These are phyloP conservation scores for Alternaria rosae DNA, from an alignment of 2,329 filamentous ascomycete species.

Conservation along the genomic window DNA sequence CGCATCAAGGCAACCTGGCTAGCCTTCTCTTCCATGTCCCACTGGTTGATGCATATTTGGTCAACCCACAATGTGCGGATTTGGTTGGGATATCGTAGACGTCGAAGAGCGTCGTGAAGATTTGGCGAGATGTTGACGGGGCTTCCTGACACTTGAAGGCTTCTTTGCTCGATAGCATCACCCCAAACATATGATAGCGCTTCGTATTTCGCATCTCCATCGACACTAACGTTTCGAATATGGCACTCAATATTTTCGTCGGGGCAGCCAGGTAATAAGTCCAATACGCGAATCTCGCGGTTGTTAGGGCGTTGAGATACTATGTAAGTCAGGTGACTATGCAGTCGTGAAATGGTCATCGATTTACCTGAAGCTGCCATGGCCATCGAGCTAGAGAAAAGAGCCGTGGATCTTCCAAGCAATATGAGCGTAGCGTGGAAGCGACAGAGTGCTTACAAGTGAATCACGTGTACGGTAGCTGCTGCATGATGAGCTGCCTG, in stretches of 20 bases:
- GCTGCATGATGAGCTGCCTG: background rate
- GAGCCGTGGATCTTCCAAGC: background rate
- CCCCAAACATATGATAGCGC: slow-evolving; percentile 35
- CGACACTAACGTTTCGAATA: slow-evolving; percentile 7
- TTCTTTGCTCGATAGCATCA: slow-evolving; percentile 4
- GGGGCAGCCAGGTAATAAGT: slow-evolving; percentile 12
- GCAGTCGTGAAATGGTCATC: background rate
- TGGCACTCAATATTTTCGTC: slow-evolving; percentile 10
- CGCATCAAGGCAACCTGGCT: slow-evolving; percentile 37
- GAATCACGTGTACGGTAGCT: background rate
- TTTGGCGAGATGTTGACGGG: slow-evolving; percentile 21
- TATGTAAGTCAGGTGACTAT: background rate
- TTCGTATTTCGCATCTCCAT: slow-evolving; percentile 15
- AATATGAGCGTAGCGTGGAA: background rate
- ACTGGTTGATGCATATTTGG: slow-evolving; percentile 42
- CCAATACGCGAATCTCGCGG: slow-evolving; percentile 18
- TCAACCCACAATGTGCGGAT: slow-evolving; percentile 33
- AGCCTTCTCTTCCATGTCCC: slow-evolving; percentile 28
- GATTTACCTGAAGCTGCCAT: background rate
- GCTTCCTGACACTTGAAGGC: slow-evolving; percentile 15
- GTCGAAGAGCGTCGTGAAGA: slow-evolving; percentile 16
- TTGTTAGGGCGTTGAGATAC: background rate
- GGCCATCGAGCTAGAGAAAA: background rate
- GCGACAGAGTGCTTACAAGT: background rate
- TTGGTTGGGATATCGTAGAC: background rate